These are phyloP conservation scores for Clitocybe nebularis DNA, from an alignment of 1,284 basidiomycete species.

Conservation along the genomic window DNA sequence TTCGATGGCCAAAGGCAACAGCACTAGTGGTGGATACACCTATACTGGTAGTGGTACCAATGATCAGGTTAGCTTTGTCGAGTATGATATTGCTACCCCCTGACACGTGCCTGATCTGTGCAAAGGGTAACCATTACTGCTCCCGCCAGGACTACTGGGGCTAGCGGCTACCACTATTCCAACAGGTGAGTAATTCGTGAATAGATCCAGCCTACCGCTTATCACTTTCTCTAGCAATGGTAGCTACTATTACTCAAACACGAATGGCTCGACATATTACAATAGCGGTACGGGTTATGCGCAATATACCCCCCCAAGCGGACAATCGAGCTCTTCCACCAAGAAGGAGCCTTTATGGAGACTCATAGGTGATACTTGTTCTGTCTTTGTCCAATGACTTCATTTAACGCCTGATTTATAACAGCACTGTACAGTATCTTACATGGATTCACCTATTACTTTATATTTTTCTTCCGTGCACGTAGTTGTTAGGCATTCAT, in stretches of 20 bases:
- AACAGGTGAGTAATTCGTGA: constrained; percentile 34
- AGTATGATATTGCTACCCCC: neutral
- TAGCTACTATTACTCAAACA: constrained; percentile 59
- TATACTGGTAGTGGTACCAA: constrained; percentile 50
- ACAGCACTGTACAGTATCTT: no score
- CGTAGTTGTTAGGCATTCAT: no score
- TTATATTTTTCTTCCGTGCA: no score
- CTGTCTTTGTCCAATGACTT: neutral
- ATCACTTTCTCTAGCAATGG: constrained; percentile 35
- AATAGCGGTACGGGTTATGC: constrained; percentile 44
- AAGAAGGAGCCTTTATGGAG: constrained; percentile 10
- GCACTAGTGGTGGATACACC: constrained; percentile 25
- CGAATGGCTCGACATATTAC: constrained; percentile 58
- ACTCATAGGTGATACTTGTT: neutral
- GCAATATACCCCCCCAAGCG: constrained; percentile 49
- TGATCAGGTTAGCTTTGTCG: constrained; percentile 32
- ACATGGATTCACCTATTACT: no score
- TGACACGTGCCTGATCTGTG: neutral
- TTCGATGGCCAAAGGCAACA: no score
- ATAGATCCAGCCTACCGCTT: neutral
- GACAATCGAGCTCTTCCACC: constrained; percentile 29
- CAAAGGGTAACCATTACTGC: constrained; percentile 56
- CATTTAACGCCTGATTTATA: no score
- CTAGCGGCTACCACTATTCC: constrained; percentile 54
- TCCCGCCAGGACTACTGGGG: constrained; percentile 37